Conservation (phyloP, 2,329 filamentous ascomycete genomes). For the Diaporthe vexans region DNA sequence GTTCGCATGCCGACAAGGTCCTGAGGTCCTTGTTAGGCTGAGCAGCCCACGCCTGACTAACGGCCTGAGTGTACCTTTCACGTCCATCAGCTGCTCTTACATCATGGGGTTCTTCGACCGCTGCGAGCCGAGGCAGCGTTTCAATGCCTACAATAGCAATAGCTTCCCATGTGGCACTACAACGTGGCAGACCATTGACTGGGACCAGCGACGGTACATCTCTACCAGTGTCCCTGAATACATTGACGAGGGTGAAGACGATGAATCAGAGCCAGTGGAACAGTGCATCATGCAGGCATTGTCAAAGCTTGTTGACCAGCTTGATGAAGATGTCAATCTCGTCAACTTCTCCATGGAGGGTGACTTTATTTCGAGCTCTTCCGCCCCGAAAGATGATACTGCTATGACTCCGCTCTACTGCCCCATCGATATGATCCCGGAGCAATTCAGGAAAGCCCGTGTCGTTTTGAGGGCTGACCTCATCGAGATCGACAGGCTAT, state of each 20-base stretch:
- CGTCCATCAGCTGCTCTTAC: not conserved
- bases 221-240: not conserved
- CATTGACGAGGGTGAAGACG: not conserved
- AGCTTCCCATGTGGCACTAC: not conserved
- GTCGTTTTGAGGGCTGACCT: not conserved
- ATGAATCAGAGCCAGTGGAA: not conserved
- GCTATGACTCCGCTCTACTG: not conserved
- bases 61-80: no score
- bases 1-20: not conserved
- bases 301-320: not conserved
- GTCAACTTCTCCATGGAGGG: slow-evolving; percentile 23
- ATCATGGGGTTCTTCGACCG: slow-evolving; percentile 24
- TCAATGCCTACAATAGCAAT: not conserved
- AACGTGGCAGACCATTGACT: slow-evolving; percentile 9
- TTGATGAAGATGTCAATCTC: not conserved
- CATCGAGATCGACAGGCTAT: slow-evolving; percentile 28
- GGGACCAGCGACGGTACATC: slow-evolving; percentile 17
- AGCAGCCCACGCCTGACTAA: no score
- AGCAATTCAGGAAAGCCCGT: not conserved
- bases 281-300: not conserved
- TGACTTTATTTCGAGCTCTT: slow-evolving; percentile 10
- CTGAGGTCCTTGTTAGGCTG: no score
- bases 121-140: slow-evolving; percentile 2
- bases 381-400: not conserved
- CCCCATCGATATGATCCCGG: slow-evolving; percentile 11